Evolutionary conservation across 306 rosid species (phyloP).

Genomic region (Castanea sativa): DNA sequence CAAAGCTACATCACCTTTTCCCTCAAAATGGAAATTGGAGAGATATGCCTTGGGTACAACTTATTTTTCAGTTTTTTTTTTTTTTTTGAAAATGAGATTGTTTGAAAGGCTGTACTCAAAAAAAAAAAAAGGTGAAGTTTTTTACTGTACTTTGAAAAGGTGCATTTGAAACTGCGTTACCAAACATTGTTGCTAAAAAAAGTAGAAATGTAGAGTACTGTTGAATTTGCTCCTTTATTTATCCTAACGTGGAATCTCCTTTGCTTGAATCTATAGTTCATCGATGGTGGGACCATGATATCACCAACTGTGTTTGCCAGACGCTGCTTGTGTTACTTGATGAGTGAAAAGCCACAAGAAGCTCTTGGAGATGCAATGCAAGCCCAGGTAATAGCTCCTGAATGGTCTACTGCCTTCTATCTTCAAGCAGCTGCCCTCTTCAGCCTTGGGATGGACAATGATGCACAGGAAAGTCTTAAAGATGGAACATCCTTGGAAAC

Average conservation of each 20-base stretch:
- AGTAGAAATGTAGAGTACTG: not conserved
- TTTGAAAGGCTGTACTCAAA: too few relatives aligned
- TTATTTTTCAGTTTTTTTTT: too few relatives aligned
- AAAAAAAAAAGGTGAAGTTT: too few relatives aligned
- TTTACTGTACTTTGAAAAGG: too few relatives aligned
- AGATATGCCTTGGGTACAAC: too few relatives aligned
- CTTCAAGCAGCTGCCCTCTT: slow-evolving; percentile 93
- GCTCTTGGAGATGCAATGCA: slow-evolving; percentile 99
- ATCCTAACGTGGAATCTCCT: not conserved
- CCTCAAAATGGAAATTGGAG: not conserved
- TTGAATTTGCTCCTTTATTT: not conserved
- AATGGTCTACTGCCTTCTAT: slow-evolving; percentile 86
- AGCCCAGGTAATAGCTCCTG: slow-evolving; percentile 80
- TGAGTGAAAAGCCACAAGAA: slow-evolving; percentile 89
- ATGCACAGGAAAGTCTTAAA: slow-evolving; percentile 89
- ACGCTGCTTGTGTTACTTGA: slow-evolving; percentile 89
- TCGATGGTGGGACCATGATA: slow-evolving; percentile 88
- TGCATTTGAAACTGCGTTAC: too few relatives aligned
- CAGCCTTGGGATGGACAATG: slow-evolving; percentile 95
- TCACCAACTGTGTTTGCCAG: slow-evolving; percentile 89
- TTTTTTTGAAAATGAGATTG: too few relatives aligned
- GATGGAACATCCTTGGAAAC: slow-evolving; percentile 84
- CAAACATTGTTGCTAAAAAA: too few relatives aligned
- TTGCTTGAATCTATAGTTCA: slow-evolving; percentile 57
- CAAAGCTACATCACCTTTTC: too few relatives aligned